These are phyloP conservation scores for Neurospora sp. DNA, from an alignment of 495 filamentous ascomycete species.

Conservation along the genomic window DNA sequence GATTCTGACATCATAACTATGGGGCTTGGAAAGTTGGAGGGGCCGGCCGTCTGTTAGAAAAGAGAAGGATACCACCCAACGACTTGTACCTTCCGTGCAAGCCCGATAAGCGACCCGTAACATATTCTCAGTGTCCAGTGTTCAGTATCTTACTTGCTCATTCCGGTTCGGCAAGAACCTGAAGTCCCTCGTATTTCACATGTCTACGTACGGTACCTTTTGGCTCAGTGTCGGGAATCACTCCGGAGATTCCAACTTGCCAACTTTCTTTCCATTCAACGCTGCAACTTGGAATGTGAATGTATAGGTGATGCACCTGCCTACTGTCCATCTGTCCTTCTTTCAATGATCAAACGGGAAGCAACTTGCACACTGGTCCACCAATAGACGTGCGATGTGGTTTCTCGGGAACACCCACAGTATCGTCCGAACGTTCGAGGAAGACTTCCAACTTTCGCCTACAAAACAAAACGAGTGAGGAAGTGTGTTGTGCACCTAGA, in stretches of 20 bases:
- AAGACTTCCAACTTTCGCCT: not conserved
- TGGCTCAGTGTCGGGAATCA: not conserved
- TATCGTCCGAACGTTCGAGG: not conserved
- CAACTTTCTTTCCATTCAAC: not conserved
- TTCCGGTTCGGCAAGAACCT: not conserved
- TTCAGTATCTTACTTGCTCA: not conserved
- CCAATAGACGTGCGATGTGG: not conserved
- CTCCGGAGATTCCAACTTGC: not conserved
- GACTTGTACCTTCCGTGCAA: not conserved
- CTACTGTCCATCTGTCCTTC: not conserved
- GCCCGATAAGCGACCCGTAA: not conserved
- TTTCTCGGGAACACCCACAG: not conserved
- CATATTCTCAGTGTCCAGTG: not conserved
- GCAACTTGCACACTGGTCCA: not conserved
- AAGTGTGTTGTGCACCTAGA: not conserved
- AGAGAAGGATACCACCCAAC: not conserved
- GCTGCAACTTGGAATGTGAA: not conserved
- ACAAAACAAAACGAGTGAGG: not conserved
- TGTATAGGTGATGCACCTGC: not conserved
- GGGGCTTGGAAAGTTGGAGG: not conserved
- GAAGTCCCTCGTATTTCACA: not conserved
- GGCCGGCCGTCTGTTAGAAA: not conserved
- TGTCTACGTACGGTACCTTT: not conserved
- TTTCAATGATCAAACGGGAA: not conserved
- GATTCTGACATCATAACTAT: constrained; percentile 1